These are phyloP conservation scores for Monosporascus ibericus DNA, from an alignment of 2,329 filamentous ascomycete species.

Conservation along the genomic window DNA sequence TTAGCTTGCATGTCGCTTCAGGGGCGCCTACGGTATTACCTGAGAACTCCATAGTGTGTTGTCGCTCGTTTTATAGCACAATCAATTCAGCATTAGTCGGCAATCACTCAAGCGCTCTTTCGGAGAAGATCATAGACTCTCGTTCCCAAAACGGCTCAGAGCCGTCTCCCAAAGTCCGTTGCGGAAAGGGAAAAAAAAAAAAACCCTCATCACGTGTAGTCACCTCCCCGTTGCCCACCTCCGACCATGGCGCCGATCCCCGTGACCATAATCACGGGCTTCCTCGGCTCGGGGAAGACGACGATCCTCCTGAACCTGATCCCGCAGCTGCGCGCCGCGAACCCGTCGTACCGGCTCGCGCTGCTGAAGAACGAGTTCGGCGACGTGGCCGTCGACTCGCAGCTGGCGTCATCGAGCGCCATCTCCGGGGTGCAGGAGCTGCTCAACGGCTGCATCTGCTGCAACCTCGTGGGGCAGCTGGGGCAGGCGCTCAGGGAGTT, in stretches of 20 bases:
- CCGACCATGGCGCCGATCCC: conserved; percentile 63
- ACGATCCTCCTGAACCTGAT: conserved; percentile 92
- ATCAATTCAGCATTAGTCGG: no score
- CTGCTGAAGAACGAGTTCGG: conserved; percentile 98
- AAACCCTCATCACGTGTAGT: background rate
- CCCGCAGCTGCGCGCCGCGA: conserved; percentile 73
- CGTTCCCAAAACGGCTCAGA: no score
- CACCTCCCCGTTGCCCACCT: conserved; percentile 5
- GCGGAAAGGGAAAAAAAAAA: background rate
- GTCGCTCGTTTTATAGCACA: no score
- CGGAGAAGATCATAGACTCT: no score
- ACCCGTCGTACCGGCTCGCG: conserved; percentile 75
- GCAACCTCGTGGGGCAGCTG: conserved; percentile 92
- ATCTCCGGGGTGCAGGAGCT: conserved; percentile 89
- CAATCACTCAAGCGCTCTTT: no score
- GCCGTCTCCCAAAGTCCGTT: background rate
- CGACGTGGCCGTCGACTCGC: conserved; percentile 86
- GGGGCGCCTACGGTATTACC: background rate
- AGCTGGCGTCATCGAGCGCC: conserved; percentile 74
- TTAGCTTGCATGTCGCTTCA: background rate
- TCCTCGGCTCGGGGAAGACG: conserved; percentile 93
- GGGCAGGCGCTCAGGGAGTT: conserved; percentile 74
- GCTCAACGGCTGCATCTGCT: conserved; percentile 97
- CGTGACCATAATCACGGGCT: conserved; percentile 92
- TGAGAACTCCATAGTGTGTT: no score